Evolutionary conservation across 2,329 filamentous ascomycete genomes (phyloP), one percentile per base, ranked within the genome.

Genomic region (Ophiocordyceps unilateralis): DNA sequence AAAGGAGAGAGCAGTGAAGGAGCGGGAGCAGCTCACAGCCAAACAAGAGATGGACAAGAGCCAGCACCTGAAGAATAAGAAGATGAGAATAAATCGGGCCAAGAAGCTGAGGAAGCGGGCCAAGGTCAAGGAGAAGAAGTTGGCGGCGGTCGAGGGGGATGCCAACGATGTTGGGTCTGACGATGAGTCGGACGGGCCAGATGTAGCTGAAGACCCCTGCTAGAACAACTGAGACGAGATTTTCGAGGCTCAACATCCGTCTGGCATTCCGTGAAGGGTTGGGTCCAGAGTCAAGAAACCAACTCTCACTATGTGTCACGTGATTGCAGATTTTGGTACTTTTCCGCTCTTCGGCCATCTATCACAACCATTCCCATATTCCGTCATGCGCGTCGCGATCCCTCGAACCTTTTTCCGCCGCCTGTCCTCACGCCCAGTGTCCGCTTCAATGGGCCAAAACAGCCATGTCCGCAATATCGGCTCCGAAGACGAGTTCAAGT

Each of bases 41-140:
- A 64, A 61, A 48, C 58, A 63, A 43, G 50, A 59, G 41, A 48
- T 62, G 47, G 62, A 63, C 17, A 78, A 74, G 56, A 73, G 76
- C 52, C 68, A 74, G 49, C 67, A 70, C 41, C 49, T 76, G 24
- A 67, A 63, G 50, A 72, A 77, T 44, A 78, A 78, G 64, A 76
- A 76, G 62, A 76, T 76, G 59, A 64, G 73, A 49, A 53, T 76
- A 48, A 80, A 80, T 50, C 59, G 72, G 45, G 56, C 69, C 50
- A 77, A 73, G 62, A 78, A 79, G 61, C 50, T 77, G 46, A 72
- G 74, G 56, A 65, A 67, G 52, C 67, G 68, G 51, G 65, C 68
- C 38, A 78, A 78, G 58, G 72, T 68, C 48, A 74, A 66, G 54
- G 69, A 69, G 51, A 64, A 65, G 58, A 77, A 74, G 50, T 49